Evolutionary conservation across 176 grass and related monocot genomes (phyloP).

Genomic region (bread wheat (Triticum aestivum)): IWGSC_CS_RefSeq_v2.1 NC_057801.1:723262320-723262819

Average conservation of each 20-base stretch:
- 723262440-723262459: background rate
- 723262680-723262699: conserved; percentile 59
- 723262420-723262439: conserved; percentile 50
- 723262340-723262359: conserved; percentile 64
- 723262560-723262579: conserved; percentile 36
- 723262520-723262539: conserved; percentile 35
- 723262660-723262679: conserved; percentile 35
- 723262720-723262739: conserved; percentile 74
- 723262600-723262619: conserved; percentile 10
- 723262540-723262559: conserved; percentile 37
- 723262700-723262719: conserved; percentile 60
- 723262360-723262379: conserved; percentile 43
- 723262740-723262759: conserved; percentile 43
- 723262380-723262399: conserved; percentile 32
- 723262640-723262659: conserved; percentile 52
- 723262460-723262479: conserved; percentile 43
- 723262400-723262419: conserved; percentile 41
- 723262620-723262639: conserved; percentile 46
- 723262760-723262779: conserved; percentile 58
- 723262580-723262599: conserved; percentile 55
- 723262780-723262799: conserved; percentile 54
- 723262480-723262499: conserved; percentile 51
- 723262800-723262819: conserved; percentile 27
- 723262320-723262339: conserved; percentile 47
- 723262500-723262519: conserved; percentile 48